A percentile compares a stretch with the other conserved stretches of the same genome.
Evolutionary conservation across 2,329 filamentous ascomycete genomes (phyloP).

Genomic region (Penicillium digitatum): DNA sequence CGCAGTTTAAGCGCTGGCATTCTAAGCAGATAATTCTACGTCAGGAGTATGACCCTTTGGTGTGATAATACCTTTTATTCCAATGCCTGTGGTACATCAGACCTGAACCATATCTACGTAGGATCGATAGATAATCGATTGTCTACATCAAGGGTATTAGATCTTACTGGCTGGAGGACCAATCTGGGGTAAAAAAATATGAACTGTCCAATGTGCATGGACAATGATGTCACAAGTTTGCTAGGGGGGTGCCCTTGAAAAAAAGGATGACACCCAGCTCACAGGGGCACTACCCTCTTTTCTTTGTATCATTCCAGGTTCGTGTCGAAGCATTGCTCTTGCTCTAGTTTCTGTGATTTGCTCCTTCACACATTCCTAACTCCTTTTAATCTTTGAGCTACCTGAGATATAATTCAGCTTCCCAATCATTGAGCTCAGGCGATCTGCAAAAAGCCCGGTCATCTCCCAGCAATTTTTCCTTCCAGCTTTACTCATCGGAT

Average conservation of each 20-base stretch:
- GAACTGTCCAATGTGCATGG: neutral
- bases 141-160: neutral
- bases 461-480: neutral
- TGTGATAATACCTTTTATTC: neutral
- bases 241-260: no score
- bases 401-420: neutral
- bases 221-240: constrained; percentile 3
- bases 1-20: no score
- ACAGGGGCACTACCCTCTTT: neutral
- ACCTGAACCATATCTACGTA: neutral
- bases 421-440: neutral
- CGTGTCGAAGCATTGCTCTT: neutral
- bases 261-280: neutral
- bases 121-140: neutral
- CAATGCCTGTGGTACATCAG: neutral
- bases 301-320: neutral
- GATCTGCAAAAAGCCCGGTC: neutral
- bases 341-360: neutral
- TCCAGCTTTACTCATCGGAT: neutral
- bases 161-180: neutral
- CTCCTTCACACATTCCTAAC: neutral
- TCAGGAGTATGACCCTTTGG: neutral
- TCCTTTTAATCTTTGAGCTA: neutral
- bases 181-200: neutral
- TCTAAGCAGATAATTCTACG: neutral